Base-by-base conservation (phyloP, 169 alveolate species). In the Miamiensis avidus region DNA sequence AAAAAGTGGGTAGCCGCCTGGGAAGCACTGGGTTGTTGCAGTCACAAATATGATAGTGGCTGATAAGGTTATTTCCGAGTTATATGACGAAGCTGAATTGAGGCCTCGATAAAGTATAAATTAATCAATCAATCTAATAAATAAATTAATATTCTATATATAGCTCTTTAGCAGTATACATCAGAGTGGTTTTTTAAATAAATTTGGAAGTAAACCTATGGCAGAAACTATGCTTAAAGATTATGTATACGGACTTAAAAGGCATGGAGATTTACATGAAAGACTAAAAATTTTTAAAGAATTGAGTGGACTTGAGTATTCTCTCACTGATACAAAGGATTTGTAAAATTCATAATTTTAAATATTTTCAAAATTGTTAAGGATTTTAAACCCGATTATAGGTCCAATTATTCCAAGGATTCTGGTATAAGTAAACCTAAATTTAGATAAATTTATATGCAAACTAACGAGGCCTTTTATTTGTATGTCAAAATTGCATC, bases 191-290 rank as follows among this genome's bases (percentile, higher is more conserved):
- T 79, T 64, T 49, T n/a, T 79, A 15, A 79, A 49, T 20, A 79
- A 79, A 64, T 79, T 79, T 65, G 84, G 84, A 34, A 79, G 30
- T 28, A 79, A 79, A 79, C 64, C 34, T 29, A 49, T 79, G 4
- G 84, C 76, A 31, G 84, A 79, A 29, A 29, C 75, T n/a, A 4
- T 79, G 0, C n/a, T 79, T 33, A 79, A 79, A 79, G 84, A 79
- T 64, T 79, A 29, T 79, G n/a, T 79, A 1, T 29, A 29, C 0
- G 64, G 84, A 1, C 65, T 79, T 25, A 79, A 65, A 28, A 49
- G 64, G 1, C 65, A 49, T 29, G 33, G 64, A 26, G 29, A 79
- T 28, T n/a, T 49, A 29, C 65, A 79, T 65, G 84, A 79, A 28
- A 79, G 84, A 79, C 29, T 79, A 20, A 34, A 79, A 20, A 79